These are phyloP conservation scores for Fusarium ramigenum DNA, from an alignment of 2,329 filamentous ascomycete genomes.

Conservation along the genomic window DNA sequence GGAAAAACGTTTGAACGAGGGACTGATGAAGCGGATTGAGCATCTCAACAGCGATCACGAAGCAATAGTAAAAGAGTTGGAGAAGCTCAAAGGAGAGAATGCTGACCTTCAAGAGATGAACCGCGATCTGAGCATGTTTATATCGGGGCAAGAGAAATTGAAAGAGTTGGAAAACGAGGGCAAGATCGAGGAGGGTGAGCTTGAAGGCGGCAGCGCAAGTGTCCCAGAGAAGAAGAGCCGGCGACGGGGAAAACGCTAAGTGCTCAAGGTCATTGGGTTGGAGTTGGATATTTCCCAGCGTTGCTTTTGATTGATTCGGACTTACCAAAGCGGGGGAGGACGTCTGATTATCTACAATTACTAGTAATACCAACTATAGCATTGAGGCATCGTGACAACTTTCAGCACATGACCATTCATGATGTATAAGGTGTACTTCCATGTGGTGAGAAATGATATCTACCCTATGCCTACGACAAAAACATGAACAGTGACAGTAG, in stretches of 20 bases:
- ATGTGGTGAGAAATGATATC: not conserved
- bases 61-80: conserved; percentile 64
- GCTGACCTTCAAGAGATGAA: conserved; percentile 86
- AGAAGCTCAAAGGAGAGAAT: conserved; percentile 68
- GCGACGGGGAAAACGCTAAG: conserved; percentile 56
- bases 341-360: not conserved
- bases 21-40: conserved; percentile 82
- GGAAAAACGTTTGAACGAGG: conserved; percentile 85
- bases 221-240: conserved; percentile 69
- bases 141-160: conserved; percentile 83
- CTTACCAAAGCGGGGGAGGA: not conserved
- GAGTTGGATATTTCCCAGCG: not conserved
- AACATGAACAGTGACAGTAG: not conserved
- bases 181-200: conserved; percentile 71
- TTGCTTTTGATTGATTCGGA: not conserved
- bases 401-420: not conserved
- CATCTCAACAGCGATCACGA: conserved; percentile 73
- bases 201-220: conserved; percentile 77
- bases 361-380: not conserved
- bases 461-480: not conserved
- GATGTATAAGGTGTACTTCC: not conserved
- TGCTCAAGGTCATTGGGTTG: not conserved
- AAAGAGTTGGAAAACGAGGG: conserved; percentile 73
- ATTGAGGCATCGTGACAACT: not conserved
- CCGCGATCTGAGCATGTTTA: conserved; percentile 86